Percentiles rank a stretch among this genome's conserved stretches.
phyloP scores from a whole-genome alignment of 768 basidiomycete genomes.

The Solioccasus polychromus region DNA sequence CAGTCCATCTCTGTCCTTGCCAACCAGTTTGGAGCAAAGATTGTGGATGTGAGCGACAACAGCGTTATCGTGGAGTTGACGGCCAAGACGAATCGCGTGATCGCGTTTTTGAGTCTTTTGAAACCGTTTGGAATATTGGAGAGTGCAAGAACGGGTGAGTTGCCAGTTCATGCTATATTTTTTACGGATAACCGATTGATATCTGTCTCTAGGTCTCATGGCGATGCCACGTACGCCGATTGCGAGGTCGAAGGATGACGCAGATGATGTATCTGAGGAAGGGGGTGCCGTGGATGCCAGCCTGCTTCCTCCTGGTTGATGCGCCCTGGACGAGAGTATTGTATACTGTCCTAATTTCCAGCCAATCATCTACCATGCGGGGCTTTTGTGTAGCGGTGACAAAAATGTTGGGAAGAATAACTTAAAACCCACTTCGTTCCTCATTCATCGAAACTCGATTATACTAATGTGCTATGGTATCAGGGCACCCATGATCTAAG shows the following conservation, averaged over 20 bases:
- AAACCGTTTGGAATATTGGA: conserved; percentile 96
- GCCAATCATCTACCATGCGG: neutral
- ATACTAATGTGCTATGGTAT: too few relatives aligned
- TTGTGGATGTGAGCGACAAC: conserved; percentile 94
- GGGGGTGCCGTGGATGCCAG: conserved; percentile 78
- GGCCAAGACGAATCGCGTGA: conserved; percentile 87
- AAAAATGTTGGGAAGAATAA: too few relatives aligned
- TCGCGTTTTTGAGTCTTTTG: conserved; percentile 87
- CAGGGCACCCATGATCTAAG: too few relatives aligned
- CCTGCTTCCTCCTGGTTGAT: conserved; percentile 89
- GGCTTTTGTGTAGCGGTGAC: too few relatives aligned
- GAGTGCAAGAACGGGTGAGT: conserved; percentile 87
- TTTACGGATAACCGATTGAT: neutral
- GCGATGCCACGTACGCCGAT: conserved; percentile 98
- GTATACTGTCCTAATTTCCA: neutral
- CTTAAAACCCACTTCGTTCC: too few relatives aligned
- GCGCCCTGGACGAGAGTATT: neutral
- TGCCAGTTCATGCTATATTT: neutral
- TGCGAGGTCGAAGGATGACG: conserved; percentile 51
- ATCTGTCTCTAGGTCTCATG: conserved; percentile 70
- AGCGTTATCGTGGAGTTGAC: conserved; percentile 94
- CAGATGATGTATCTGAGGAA: conserved; percentile 52
- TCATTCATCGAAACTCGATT: too few relatives aligned
- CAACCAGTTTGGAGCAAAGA: conserved; percentile 84
- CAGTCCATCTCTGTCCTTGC: conserved; percentile 84